These are phyloP conservation scores for Leishmania gerbilli DNA, from an alignment of 208 protist species.

Conservation along the genomic window DNA sequence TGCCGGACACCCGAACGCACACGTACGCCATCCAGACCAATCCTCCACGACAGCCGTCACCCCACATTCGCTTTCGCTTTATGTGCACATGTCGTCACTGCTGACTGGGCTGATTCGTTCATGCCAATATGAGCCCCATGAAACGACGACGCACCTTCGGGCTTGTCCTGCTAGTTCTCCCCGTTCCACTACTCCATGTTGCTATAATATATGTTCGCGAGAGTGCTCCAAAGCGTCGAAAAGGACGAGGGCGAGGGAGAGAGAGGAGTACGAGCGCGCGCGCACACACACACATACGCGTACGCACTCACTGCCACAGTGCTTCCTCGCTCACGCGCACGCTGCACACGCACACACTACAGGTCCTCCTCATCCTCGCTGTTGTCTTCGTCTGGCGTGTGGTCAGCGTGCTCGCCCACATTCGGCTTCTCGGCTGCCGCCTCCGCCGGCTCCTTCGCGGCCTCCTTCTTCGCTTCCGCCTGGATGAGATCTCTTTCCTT, in stretches of 20 bases:
- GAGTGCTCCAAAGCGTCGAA: neutral
- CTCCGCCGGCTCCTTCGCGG: neutral
- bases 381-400: constrained; percentile 4
- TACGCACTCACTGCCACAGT: too few species aligned
- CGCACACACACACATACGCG: neutral
- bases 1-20: neutral
- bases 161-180: neutral
- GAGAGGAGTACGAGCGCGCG: neutral
- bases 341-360: neutral
- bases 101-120: neutral
- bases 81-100: too few species aligned
- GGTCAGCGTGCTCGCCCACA: neutral
- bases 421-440: neutral
- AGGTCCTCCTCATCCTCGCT: neutral
- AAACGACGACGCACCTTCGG: neutral
- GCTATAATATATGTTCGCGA: neutral
- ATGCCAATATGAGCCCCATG: neutral
- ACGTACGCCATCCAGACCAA: neutral
- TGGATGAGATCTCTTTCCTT: constrained; percentile 19
- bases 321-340: neutral
- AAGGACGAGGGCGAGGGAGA: neutral
- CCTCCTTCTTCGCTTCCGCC: neutral
- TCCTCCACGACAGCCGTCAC: neutral
- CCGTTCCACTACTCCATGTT: neutral
- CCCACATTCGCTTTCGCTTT: neutral